Evolutionary conservation across 495 filamentous ascomycete genomes (phyloP).

Genomic region (Daldinia concentrica): DNA sequence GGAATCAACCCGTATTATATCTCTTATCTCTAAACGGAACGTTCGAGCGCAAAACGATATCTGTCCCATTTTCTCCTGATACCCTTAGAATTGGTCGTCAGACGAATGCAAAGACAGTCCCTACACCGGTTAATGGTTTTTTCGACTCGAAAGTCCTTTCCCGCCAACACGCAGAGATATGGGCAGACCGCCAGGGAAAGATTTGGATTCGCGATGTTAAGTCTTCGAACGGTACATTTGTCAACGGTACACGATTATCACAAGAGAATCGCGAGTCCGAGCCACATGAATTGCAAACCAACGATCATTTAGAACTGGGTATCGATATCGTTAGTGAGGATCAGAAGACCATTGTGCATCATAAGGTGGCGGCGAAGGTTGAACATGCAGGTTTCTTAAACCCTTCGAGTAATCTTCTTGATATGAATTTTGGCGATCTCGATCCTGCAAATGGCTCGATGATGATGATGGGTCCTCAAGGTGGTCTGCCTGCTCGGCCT

Average conservation of each 20-base stretch:
- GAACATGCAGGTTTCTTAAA: slow-evolving; percentile 87
- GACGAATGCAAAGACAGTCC: slow-evolving; percentile 94
- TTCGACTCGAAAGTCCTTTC: slow-evolving; percentile 99
- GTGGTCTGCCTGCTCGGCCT: slow-evolving; percentile 64
- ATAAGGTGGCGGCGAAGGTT: slow-evolving; percentile 95
- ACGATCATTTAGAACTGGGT: slow-evolving; percentile 89
- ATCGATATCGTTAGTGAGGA: slow-evolving; percentile 99
- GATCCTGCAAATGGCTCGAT: slow-evolving; percentile 77
- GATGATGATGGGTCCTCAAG: slow-evolving; percentile 63
- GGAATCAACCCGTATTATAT: slow-evolving; percentile 77
- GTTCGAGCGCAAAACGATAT: slow-evolving; percentile 96
- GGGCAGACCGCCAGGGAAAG: slow-evolving; percentile 88
- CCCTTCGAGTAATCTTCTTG: slow-evolving; percentile 74
- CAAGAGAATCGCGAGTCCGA: slow-evolving; percentile 95
- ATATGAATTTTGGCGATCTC: slow-evolving; percentile 89
- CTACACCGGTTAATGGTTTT: slow-evolving; percentile 87
- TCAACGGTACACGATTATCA: slow-evolving; percentile 90
- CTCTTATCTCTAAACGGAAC: slow-evolving; percentile 90
- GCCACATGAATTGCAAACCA: slow-evolving; percentile 86
- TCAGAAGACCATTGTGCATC: slow-evolving; percentile 96
- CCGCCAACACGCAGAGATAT: slow-evolving; percentile 94
- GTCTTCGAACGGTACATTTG: slow-evolving; percentile 98
- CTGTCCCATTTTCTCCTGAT: slow-evolving; percentile 87
- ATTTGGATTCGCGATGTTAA: slow-evolving; percentile 97
- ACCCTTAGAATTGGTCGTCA: slow-evolving; percentile 92